Evolutionary conservation across 2,329 filamentous ascomycete species (phyloP).

Genomic region (Trichoderma breve): DNA sequence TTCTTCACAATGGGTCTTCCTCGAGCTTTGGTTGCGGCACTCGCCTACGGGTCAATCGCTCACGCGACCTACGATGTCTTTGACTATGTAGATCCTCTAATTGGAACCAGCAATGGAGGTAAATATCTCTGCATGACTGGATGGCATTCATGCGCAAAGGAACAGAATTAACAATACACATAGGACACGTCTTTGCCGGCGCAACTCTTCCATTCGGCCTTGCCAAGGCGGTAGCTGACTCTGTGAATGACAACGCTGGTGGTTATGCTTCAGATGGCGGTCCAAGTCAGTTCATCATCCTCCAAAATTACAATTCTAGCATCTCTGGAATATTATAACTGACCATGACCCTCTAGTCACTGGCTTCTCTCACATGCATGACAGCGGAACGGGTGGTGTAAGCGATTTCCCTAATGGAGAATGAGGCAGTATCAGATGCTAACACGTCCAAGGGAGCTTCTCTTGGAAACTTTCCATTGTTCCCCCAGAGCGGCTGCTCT

Average conservation of each 20-base stretch:
- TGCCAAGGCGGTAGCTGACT: constrained; percentile 32
- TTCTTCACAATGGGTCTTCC: constrained; percentile 1
- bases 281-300: constrained; percentile 22
- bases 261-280: constrained; percentile 30
- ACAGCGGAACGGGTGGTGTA: constrained; percentile 33
- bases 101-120: constrained; percentile 31
- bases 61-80: constrained; percentile 23
- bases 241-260: constrained; percentile 28
- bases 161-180: neutral
- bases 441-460: constrained; percentile 36
- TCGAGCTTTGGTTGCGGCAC: neutral
- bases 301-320: too few species aligned
- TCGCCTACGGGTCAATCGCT: constrained; percentile 3
- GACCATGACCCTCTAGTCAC: constrained; percentile 25
- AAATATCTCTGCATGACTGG: neutral
- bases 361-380: constrained; percentile 34
- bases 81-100: constrained; percentile 29
- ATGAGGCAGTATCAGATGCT: neutral
- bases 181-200: constrained; percentile 32
- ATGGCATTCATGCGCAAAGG: neutral
- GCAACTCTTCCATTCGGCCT: constrained; percentile 32
- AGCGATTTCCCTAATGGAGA: constrained; percentile 22
- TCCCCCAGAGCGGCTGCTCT: constrained; percentile 46
- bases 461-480: constrained; percentile 53
- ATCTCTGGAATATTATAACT: neutral